Evolutionary conservation across 768 basidiomycete genomes (phyloP), one percentile per base, ranked within the genome.

Genomic region (Lactarius quietus): DNA sequence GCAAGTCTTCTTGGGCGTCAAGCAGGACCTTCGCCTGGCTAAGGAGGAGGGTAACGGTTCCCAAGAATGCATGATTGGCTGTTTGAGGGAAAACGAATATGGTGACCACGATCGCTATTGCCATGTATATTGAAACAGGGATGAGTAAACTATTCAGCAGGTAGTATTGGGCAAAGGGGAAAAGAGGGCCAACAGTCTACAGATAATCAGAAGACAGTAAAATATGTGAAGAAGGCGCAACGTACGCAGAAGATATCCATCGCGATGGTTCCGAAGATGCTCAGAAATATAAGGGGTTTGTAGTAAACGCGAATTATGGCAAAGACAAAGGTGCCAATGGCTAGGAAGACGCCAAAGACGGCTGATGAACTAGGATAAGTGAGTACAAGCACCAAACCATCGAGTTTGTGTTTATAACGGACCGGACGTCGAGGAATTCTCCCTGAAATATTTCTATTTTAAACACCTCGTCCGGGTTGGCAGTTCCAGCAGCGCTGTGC

Each of bases 61-160:
- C 70, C 53, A 82, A 72, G 41, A 74, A 74, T 4, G 76, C 69
- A 61, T 83, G 80, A 63, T 81, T 79, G 59, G 84, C 73, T 0
- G 82, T 79, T 68, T 82, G 78, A 8, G 85, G 85, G 72, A 86
- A 86, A 58, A 85, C 73, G 60, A 84, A 70, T 9, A 81, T 59
- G 12, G 80, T 79, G 3, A 77, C 70, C 6, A 79, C 74, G n/a
- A 82, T 33, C 0, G 77, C 83, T 57, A 84, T 82, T n/a, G 76
- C 84, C 52, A 80, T 72, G 74, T 81, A 86, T 61, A 73, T 77
- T 3, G 76, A 73, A 3, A 81, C 75, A 0, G 84, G 82, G 17
- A 81, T 79, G 36, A 82, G 72, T 43, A 83, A 69, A 1, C 74
- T 75, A 62, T 76, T 77, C 48, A 79, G 74, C 38, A 85, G 64